Evolutionary conservation across 345 rosid genomes (phyloP).

Genomic region (Viola odorata): DNA sequence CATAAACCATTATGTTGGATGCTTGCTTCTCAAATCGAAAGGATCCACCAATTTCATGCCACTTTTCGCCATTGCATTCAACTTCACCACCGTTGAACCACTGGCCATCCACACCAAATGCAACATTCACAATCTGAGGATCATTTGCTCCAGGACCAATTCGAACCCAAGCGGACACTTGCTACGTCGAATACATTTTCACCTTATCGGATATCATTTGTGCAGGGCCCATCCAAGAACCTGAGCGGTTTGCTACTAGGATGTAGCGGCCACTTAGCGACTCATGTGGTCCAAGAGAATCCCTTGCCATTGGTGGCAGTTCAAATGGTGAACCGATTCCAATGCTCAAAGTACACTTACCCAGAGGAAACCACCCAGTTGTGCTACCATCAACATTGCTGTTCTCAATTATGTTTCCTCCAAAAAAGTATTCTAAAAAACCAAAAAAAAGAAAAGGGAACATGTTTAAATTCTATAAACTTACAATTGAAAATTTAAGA

Average conservation of each 20-base stretch:
- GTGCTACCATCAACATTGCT: slow-evolving; percentile 52
- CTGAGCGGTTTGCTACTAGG: slow-evolving; percentile 59
- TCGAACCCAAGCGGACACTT: slow-evolving; percentile 87
- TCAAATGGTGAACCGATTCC: slow-evolving; percentile 71
- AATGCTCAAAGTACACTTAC: slow-evolving; percentile 54
- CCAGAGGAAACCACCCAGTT: slow-evolving; percentile 85
- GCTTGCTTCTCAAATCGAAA: slow-evolving; percentile 86
- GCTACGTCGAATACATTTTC: slow-evolving; percentile 72
- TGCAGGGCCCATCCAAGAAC: slow-evolving; percentile 97
- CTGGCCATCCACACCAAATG: slow-evolving; percentile 68
- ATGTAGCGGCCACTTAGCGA: slow-evolving; percentile 70
- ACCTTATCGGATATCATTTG: slow-evolving; percentile 74
- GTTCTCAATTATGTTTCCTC: slow-evolving; percentile 65
- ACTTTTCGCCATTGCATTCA: slow-evolving; percentile 51
- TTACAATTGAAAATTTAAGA: neutral
- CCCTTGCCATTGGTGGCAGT: slow-evolving; percentile 79
- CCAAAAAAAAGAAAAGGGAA: neutral
- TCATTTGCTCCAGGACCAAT: slow-evolving; percentile 44
- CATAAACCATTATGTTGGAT: slow-evolving; percentile 59
- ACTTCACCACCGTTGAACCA: slow-evolving; percentile 90
- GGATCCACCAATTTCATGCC: slow-evolving; percentile 89
- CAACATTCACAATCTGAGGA: slow-evolving; percentile 76
- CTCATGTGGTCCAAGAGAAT: slow-evolving; percentile 54
- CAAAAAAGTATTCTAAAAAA: slow-evolving; percentile 54
- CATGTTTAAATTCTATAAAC: slow-evolving; percentile 11